phyloP scores from a whole-genome alignment of 768 basidiomycete species.

The Mycena albidolilacea region DNA sequence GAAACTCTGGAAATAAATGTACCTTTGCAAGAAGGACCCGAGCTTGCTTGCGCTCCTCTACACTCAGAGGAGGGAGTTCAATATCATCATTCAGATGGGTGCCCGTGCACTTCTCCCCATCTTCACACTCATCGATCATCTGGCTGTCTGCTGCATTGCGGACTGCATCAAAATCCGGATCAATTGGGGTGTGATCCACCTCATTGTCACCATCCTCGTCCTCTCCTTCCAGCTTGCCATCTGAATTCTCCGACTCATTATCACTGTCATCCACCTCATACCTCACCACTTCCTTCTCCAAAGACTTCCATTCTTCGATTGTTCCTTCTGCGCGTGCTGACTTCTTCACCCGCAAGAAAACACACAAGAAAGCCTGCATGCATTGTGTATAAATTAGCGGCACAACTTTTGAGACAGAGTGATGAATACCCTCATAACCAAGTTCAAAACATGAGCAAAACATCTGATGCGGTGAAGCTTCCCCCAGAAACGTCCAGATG shows the following conservation, averaged over 20 bases:
- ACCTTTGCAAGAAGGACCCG: slow-evolving; percentile 1
- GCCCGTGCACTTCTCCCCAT: slow-evolving; percentile 6
- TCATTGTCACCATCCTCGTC: not conserved
- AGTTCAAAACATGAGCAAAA: slow-evolving; percentile 21
- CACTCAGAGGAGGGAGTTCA: slow-evolving; percentile 2
- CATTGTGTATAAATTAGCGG: not conserved
- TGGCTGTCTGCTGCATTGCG: slow-evolving; percentile 1
- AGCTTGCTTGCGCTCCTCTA: slow-evolving; percentile 4
- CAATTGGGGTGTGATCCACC: not conserved
- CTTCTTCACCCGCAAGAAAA: slow-evolving; percentile 15
- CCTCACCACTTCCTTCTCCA: slow-evolving; percentile 22
- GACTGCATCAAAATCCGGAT: not conserved
- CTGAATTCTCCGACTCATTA: slow-evolving; percentile 11
- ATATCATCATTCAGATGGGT: slow-evolving; percentile 1
- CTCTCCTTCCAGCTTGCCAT: not conserved
- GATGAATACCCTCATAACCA: slow-evolving; percentile 22
- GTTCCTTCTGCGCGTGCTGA: slow-evolving; percentile 8
- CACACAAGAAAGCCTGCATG: slow-evolving; percentile 13
- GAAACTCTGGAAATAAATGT: not conserved
- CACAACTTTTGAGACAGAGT: not conserved
- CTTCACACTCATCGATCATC: not conserved
- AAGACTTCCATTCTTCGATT: slow-evolving; percentile 2
- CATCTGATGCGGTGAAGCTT: slow-evolving; percentile 17
- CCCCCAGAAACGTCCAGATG: slow-evolving; percentile 13
- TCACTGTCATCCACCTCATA: slow-evolving; percentile 18